Evolutionary conservation across 768 basidiomycete genomes (phyloP).

Genomic region (Leccinum barrowsii): DNA sequence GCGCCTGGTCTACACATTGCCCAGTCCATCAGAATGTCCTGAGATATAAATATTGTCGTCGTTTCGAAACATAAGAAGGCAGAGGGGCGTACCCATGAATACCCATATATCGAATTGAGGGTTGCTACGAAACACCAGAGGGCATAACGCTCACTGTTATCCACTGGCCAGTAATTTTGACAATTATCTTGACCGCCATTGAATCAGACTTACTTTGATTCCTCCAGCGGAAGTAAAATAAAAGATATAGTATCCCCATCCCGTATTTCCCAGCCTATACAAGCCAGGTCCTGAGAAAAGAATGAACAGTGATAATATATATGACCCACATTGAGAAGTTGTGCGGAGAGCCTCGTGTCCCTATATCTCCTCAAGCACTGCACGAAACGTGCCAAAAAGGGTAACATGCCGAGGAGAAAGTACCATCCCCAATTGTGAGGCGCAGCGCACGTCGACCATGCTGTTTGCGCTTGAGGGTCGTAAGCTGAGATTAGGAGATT

Average conservation of each 20-base stretch:
- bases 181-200: not conserved
- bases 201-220: conserved; percentile 43
- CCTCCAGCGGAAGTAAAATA: conserved; percentile 79
- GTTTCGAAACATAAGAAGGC: not conserved
- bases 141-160: conserved; percentile 49
- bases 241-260: conserved; percentile 57
- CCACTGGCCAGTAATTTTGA: conserved; percentile 19
- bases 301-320: not conserved
- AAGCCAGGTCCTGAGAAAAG: not conserved
- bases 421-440: conserved; percentile 57
- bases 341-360: conserved; percentile 70
- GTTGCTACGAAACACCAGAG: conserved; percentile 66
- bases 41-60: not conserved
- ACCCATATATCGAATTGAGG: conserved; percentile 66
- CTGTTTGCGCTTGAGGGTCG: conserved; percentile 37
- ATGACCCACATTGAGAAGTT: conserved; percentile 78
- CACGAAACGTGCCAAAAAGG: conserved; percentile 71
- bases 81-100: conserved; percentile 64
- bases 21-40: conserved; percentile 95
- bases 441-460: conserved; percentile 42
- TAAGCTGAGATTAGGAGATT: conserved; percentile 8
- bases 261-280: conserved; percentile 81
- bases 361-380: conserved; percentile 86
- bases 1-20: conserved; percentile 63
- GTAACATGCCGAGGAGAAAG: conserved; percentile 58